Percentiles rank a stretch among this genome's conserved stretches.
Evolutionary conservation across 2,329 filamentous ascomycete genomes (phyloP).

Genomic region (Botrytis medusae): DNA sequence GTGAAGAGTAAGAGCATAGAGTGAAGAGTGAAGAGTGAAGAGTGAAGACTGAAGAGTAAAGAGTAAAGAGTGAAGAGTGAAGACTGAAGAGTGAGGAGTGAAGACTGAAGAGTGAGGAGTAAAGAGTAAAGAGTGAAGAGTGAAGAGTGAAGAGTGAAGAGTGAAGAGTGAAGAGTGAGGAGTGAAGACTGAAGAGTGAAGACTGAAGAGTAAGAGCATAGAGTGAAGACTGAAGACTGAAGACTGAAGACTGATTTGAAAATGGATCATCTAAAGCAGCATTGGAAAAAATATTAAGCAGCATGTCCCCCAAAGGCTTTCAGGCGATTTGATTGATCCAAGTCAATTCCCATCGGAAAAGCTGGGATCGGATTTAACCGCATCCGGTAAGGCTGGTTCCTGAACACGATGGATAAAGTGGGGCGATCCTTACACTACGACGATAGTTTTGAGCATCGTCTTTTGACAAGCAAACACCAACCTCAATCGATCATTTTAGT

Average conservation of each 20-base stretch:
- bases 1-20: too few species aligned
- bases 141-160: background rate
- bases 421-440: constrained; percentile 1
- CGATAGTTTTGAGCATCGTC: background rate
- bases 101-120: background rate
- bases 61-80: background rate
- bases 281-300: accelerated
- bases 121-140: background rate
- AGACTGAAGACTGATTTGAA: background rate
- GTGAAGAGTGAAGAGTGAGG: background rate
- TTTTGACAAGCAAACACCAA: constrained; percentile 1
- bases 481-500: background rate
- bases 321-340: background rate
- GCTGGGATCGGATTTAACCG: background rate
- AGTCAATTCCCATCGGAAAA: background rate
- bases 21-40: background rate
- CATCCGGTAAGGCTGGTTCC: background rate
- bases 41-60: too few species aligned
- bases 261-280: background rate
- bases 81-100: background rate
- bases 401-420: background rate
- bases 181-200: background rate
- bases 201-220: too few species aligned
- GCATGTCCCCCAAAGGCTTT: background rate
- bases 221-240: background rate